Percentiles rank a stretch among this genome's conserved stretches.
phyloP scores from a whole-genome alignment of 2,329 filamentous ascomycete genomes.

The Mollisiaceae sp. region DNA sequence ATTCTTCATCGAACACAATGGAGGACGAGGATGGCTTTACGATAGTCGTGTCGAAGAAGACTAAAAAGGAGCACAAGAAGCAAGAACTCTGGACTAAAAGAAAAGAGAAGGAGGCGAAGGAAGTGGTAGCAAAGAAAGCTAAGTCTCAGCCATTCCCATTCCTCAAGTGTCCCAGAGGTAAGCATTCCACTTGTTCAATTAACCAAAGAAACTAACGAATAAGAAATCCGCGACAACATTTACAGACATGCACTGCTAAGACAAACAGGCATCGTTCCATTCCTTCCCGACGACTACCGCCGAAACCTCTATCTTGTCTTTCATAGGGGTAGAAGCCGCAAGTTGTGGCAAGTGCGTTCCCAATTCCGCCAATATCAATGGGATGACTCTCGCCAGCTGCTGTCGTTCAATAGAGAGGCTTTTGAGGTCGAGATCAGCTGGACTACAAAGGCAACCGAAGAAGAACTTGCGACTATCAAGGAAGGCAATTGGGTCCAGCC shows the following conservation, averaged over 20 bases:
- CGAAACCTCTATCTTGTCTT: neutral
- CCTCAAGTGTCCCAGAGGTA: neutral
- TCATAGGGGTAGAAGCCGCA: no score
- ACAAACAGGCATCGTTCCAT: neutral
- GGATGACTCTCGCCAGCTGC: no score
- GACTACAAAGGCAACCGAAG: neutral
- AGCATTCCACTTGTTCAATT: neutral
- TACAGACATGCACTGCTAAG: neutral
- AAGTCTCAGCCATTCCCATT: neutral
- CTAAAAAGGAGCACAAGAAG: neutral
- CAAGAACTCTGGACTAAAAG: neutral
- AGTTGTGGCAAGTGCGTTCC: no score
- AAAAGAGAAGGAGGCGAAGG: neutral
- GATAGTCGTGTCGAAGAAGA: neutral
- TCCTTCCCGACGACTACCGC: neutral
- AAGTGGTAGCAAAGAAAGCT: neutral
- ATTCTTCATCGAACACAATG: neutral
- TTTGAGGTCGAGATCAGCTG: neutral
- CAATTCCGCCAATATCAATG: no score
- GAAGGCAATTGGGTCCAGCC: neutral
- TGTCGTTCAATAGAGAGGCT: no score
- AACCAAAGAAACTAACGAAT: neutral
- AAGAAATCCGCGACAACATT: neutral
- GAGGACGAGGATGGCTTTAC: neutral
- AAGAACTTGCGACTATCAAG: neutral